Conservation (phyloP, 2,329 filamentous ascomycete species). For the Pestalotiopsis sp. region DNA sequence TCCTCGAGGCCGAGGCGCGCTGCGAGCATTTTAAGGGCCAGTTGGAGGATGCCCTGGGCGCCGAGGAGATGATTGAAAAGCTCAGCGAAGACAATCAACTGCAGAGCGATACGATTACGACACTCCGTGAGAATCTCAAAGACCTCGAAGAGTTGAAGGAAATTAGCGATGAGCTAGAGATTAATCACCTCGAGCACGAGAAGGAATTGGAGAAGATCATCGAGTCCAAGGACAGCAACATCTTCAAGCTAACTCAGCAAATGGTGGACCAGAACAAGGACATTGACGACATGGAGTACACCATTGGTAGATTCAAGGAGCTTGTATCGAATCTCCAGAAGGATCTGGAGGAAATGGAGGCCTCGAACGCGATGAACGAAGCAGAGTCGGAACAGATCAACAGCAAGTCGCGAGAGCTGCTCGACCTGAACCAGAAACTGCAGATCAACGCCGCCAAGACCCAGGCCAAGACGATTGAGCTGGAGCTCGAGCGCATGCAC, state of each 20-base stretch:
- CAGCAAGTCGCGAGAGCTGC: conserved; percentile 87
- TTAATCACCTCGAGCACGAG: conserved; percentile 89
- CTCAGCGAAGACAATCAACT: conserved; percentile 85
- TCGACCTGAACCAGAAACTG: conserved; percentile 94
- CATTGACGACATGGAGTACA: conserved; percentile 88
- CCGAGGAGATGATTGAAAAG: conserved; percentile 93
- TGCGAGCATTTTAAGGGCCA: conserved; percentile 89
- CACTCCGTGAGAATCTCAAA: conserved; percentile 79
- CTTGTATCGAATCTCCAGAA: conserved; percentile 83
- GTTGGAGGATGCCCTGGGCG: conserved; percentile 83
- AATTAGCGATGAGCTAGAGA: conserved; percentile 90
- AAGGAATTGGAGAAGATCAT: conserved; percentile 94
- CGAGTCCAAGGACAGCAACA: conserved; percentile 82
- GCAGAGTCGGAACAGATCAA: conserved; percentile 90
- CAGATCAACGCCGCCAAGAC: conserved; percentile 89
- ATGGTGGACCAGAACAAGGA: conserved; percentile 76
- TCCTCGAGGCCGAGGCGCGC: conserved; percentile 72
- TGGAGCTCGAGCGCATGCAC: conserved; percentile 84
- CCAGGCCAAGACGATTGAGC: conserved; percentile 90
- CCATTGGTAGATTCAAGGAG: conserved; percentile 84
- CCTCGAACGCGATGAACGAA: conserved; percentile 90
- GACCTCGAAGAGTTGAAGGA: conserved; percentile 90
- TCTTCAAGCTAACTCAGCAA: conserved; percentile 78
- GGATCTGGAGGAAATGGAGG: conserved; percentile 89
- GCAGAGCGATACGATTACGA: conserved; percentile 80